phyloP scores from a whole-genome alignment of 2,329 filamentous ascomycete genomes.

The Seiridium unicorne region DNA sequence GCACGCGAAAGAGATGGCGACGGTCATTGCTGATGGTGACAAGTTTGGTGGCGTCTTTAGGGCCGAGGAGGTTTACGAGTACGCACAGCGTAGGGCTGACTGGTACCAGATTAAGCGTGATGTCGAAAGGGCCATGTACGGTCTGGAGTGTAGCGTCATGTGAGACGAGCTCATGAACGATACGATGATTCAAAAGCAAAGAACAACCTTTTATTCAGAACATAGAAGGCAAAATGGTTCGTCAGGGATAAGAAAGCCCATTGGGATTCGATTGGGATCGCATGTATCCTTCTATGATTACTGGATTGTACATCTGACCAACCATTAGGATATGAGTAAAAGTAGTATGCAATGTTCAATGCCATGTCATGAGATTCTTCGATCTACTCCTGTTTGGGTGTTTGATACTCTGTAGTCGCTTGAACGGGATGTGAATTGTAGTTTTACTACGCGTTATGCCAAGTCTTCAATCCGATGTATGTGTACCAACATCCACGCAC shows the following conservation, averaged over 20 bases:
- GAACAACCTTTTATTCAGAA: no score
- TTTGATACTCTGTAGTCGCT: no score
- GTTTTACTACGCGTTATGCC: no score
- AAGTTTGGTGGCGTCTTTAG: slow-evolving; percentile 90
- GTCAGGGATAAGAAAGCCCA: no score
- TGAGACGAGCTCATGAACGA: slow-evolving; percentile 34
- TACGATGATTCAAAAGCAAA: not conserved
- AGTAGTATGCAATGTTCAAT: not conserved
- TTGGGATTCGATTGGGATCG: no score
- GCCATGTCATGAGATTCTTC: no score
- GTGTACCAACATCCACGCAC: no score
- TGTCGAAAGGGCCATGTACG: slow-evolving; percentile 97
- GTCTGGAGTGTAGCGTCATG: slow-evolving; percentile 85
- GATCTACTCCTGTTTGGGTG: no score
- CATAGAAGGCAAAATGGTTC: not conserved
- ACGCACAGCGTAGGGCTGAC: slow-evolving; percentile 88
- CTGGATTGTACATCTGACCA: no score
- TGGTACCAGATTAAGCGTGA: slow-evolving; percentile 89
- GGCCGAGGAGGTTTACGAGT: slow-evolving; percentile 96
- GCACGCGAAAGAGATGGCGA: slow-evolving; percentile 92
- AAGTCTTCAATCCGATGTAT: no score
- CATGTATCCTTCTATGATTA: no score
- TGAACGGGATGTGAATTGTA: no score
- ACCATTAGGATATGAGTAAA: not conserved
- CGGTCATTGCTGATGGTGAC: slow-evolving; percentile 88